Evolutionary conservation across 2,329 filamentous ascomycete species (phyloP).

Genomic region (Colletotrichum lupini): DNA sequence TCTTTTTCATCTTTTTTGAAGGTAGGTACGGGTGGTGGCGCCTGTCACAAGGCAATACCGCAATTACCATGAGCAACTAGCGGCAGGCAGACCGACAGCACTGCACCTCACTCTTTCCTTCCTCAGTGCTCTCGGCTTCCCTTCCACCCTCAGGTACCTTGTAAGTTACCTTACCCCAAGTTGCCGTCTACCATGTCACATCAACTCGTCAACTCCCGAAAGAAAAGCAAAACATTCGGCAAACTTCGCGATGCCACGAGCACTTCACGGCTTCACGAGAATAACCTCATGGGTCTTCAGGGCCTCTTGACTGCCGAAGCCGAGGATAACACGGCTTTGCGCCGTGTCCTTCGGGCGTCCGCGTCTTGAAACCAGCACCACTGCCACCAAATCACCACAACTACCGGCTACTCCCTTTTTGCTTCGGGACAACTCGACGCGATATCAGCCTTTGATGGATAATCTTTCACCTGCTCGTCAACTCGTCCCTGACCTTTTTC

Average conservation of each 20-base stretch:
- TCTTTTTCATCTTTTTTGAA: background rate
- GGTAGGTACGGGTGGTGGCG: background rate
- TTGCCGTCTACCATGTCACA: background rate
- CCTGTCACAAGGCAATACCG: conserved; percentile 11
- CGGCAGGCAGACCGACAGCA: background rate
- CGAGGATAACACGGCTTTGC: conserved; percentile 35
- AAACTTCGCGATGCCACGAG: conserved; percentile 30
- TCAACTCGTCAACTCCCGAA: conserved; percentile 11
- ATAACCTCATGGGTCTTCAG: conserved; percentile 11
- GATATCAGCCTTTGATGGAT: conserved; percentile 17
- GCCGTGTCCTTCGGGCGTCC: conserved; percentile 13
- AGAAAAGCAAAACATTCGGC: conserved; percentile 6
- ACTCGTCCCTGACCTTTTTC: conserved; percentile 39
- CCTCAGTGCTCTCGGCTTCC: background rate
- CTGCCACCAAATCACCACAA: background rate
- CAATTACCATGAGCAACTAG: background rate
- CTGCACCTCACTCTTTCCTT: background rate
- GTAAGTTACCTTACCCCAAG: background rate
- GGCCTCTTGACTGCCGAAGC: conserved; percentile 25
- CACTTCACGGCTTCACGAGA: conserved; percentile 12
- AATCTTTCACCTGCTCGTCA: conserved; percentile 20
- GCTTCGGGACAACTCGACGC: conserved; percentile 27
- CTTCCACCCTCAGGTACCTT: background rate
- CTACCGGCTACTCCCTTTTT: background rate
- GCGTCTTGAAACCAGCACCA: background rate